Evolutionary conservation across 768 basidiomycete genomes (phyloP), one percentile per base, ranked within the genome.

Genomic region (Flagelloscypha sp.): DNA sequence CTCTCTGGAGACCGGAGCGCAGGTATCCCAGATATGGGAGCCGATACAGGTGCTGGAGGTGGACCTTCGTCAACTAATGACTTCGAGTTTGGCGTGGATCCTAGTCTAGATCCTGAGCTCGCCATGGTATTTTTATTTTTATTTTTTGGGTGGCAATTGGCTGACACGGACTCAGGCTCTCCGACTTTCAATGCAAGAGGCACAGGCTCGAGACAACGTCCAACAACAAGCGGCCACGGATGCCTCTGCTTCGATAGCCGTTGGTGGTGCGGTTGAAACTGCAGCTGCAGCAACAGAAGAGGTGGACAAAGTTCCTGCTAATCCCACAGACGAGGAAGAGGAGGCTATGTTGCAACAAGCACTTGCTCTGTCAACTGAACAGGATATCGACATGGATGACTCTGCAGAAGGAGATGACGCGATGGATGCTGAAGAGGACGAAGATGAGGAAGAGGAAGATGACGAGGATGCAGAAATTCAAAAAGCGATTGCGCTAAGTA

Each of bases 131-230:
- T 21, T 20, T 12, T 12, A 24, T 27, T n/a, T 28, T 16, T 29
- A 4, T 9, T 22, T 23, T 23, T n/a, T 35, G 29, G 22, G 7
- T 37, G 5, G 20, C 13, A 21, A 27, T 5, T 31, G 6, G n/a
- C 21, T 38, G n/a, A 15, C 28, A 20, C 23, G 25, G 13, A 7
- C 15, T 6, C 46, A 95, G 93, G 94, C 92, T 7, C 72, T 99
- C 27, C 84, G 93, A 23, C 88, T 98, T 86, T 97, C 93, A 1
- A 79, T 98, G 72, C 87, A 94, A 62, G 92, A 95, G 54, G 89
- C 90, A 33, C 78, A 81, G 50, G 88, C 87, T 12, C 79, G 92
- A 9, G 69, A 74, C 55, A 68, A 66, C 5, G 71, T 66, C 8
- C n/a, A n/a, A n/a, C n/a, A n/a, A n/a, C 67, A 74, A 66, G 67